phyloP scores from a whole-genome alignment of 495 filamentous ascomycete genomes.

The Viridothelium virens region DNA sequence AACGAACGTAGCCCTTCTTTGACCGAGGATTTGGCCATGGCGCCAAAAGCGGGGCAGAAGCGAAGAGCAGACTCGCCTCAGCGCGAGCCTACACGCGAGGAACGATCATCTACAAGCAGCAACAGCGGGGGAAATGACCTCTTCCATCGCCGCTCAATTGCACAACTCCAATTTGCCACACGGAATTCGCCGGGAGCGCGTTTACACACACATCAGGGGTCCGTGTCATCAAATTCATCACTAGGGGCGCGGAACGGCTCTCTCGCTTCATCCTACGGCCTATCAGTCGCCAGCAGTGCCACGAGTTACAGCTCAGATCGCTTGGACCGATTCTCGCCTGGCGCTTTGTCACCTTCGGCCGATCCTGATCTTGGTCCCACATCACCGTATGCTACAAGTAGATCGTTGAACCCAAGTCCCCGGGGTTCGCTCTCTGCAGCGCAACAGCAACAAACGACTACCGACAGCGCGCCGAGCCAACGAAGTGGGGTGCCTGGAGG shows the following conservation, averaged over 20 bases:
- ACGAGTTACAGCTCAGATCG: constrained; percentile 65
- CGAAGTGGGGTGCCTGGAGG: neutral
- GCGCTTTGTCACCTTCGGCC: constrained; percentile 58
- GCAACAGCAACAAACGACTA: constrained; percentile 31
- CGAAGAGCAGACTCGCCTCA: constrained; percentile 75
- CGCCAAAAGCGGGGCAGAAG: constrained; percentile 54
- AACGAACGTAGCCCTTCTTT: constrained; percentile 38
- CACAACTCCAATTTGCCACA: constrained; percentile 44
- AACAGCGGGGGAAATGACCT: constrained; percentile 55
- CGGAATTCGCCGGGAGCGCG: constrained; percentile 49
- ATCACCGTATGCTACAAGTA: constrained; percentile 53
- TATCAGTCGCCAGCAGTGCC: constrained; percentile 64
- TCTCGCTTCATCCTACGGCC: constrained; percentile 56
- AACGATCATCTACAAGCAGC: constrained; percentile 50
- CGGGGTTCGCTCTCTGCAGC: constrained; percentile 30
- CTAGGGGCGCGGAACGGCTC: constrained; percentile 63
- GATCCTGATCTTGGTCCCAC: constrained; percentile 45
- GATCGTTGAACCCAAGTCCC: constrained; percentile 55
- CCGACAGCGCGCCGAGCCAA: constrained; percentile 30
- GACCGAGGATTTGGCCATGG: constrained; percentile 40
- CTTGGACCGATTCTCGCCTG: constrained; percentile 63
- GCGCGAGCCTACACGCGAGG: constrained; percentile 45
- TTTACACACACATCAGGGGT: constrained; percentile 55
- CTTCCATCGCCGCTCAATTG: constrained; percentile 53
- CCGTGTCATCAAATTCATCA: constrained; percentile 67